Percentiles rank a stretch among this genome's conserved stretches.
These are phyloP conservation scores for Gymnopilus junonius DNA, from an alignment of 768 basidiomycete species.

Conservation along the genomic window DNA sequence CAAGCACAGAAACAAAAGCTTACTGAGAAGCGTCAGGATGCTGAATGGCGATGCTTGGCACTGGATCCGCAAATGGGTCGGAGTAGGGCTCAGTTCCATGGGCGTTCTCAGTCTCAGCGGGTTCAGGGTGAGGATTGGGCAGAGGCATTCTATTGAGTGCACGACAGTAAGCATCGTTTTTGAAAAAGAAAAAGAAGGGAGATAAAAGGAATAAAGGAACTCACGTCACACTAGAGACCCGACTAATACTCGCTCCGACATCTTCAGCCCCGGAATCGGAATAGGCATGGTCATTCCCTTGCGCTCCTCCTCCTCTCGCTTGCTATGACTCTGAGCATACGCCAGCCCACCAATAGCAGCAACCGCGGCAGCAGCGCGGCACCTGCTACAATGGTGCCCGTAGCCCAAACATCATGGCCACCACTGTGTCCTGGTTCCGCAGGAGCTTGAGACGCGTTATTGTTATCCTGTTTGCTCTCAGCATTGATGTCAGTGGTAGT, in stretches of 20 bases:
- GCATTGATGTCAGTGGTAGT: neutral
- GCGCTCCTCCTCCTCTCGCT: slow-evolving; percentile 1
- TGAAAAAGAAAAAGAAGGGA: neutral
- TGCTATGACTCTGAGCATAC: neutral
- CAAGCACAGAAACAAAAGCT: slow-evolving; percentile 13
- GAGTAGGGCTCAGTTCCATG: slow-evolving; percentile 1
- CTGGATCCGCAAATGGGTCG: slow-evolving; percentile 41
- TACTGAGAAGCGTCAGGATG: slow-evolving; percentile 33
- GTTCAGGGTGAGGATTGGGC: slow-evolving; percentile 23
- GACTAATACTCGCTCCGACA: slow-evolving; percentile 8
- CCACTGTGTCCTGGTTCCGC: neutral
- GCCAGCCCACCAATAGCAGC: neutral
- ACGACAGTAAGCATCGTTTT: neutral
- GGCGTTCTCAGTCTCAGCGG: slow-evolving; percentile 7
- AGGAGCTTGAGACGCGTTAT: neutral
- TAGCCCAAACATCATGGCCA: slow-evolving; percentile 8
- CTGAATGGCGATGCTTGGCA: slow-evolving; percentile 26
- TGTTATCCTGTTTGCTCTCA: neutral
- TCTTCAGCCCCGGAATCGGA: slow-evolving; percentile 4
- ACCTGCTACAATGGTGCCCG: neutral
- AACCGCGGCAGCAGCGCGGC: neutral
- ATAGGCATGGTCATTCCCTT: slow-evolving; percentile 15
- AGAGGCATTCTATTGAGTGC: slow-evolving; percentile 10
- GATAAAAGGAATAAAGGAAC: neutral
- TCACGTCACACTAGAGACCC: slow-evolving; percentile 16